Evolutionary conservation across 306 rosid species (phyloP), one percentile per base, ranked within the genome.

Genomic region (Sophora flavescens): DNA sequence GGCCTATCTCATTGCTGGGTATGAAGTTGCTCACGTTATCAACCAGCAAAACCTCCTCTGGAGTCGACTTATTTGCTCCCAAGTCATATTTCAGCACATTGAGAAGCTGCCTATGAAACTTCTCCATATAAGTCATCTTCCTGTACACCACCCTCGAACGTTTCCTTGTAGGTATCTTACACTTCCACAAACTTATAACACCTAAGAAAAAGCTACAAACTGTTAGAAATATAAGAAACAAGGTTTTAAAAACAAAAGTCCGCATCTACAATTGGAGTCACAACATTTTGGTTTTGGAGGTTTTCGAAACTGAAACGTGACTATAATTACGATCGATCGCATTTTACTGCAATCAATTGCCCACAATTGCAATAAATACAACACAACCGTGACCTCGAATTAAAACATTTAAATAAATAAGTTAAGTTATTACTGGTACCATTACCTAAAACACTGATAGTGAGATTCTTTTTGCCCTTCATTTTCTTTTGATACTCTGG

Each of bases 1-100:
- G 51, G 0, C 83, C 83, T n/a, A 83, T 68, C 66, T 78, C 83
- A 62, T 78, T 53, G 17, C 3, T 5, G 11, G 83, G 80, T 6
- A 78, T 44, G 48, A 68, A 79, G 50, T 35, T 78, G 62, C 53
- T 74, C 3, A 45, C 6, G 15, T 58, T 62, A 5, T 78, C 1
- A 0, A 6, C 3, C 26, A 73, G 1, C 1, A 74, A n/a, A 44
- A n/a, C 51, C 14, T 74, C 86, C 17, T 59, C 62, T 12, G 4
- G 2, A 10, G 64, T 0, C 35, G 80, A 11, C 18, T 67, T 42
- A 0, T 59, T 8, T 6, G 22, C 12, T 6, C 11, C 15, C 18
- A 0, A 15, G 0, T 51, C 2, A 50, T 1, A 0, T 5, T 2
- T 41, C 57, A 42, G 42, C 28, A 33, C 22, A 4, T 13, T 38